A percentile compares a stretch with the other conserved stretches of the same genome.
Conservation (phyloP, 228 moss, liverwort and hornwort species). For the Sphagnum fallax region DNA sequence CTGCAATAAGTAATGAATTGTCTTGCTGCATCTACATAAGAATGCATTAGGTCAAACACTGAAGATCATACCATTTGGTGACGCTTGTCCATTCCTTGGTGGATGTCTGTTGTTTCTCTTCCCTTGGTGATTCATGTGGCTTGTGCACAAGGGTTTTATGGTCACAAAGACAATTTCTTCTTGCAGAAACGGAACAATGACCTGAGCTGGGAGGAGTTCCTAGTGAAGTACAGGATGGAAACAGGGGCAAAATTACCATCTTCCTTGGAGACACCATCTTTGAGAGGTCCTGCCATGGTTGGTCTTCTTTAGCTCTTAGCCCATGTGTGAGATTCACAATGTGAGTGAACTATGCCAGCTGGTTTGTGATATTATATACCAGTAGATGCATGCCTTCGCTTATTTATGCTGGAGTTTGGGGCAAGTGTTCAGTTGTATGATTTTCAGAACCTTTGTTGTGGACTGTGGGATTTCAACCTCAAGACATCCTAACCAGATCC, state of each 20-base stretch:
- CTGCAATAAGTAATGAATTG: no score
- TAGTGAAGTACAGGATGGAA: slow-evolving; percentile 41
- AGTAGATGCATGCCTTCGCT: no score
- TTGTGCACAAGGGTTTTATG: neutral
- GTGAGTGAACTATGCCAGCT: no score
- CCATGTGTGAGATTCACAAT: no score
- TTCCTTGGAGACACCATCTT: slow-evolving; percentile 22
- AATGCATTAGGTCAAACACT: no score
- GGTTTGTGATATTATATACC: no score
- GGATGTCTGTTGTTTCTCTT: neutral
- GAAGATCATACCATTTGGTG: neutral
- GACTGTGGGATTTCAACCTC: no score
- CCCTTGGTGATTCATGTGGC: neutral
- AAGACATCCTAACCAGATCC: no score
- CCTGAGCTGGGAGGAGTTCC: slow-evolving; percentile 51
- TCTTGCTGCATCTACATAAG: no score
- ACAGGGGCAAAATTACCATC: slow-evolving; percentile 34
- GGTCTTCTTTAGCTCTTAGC: neutral
- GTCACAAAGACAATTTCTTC: neutral
- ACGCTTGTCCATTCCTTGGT: neutral
- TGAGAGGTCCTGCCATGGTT: neutral
- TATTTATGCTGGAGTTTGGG: no score
- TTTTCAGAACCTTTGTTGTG: no score
- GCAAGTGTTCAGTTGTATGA: no score
- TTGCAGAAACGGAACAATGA: slow-evolving; percentile 35